Base-by-base conservation (phyloP, 345 rosid species). In the Eucalyptus decipiens region DNA sequence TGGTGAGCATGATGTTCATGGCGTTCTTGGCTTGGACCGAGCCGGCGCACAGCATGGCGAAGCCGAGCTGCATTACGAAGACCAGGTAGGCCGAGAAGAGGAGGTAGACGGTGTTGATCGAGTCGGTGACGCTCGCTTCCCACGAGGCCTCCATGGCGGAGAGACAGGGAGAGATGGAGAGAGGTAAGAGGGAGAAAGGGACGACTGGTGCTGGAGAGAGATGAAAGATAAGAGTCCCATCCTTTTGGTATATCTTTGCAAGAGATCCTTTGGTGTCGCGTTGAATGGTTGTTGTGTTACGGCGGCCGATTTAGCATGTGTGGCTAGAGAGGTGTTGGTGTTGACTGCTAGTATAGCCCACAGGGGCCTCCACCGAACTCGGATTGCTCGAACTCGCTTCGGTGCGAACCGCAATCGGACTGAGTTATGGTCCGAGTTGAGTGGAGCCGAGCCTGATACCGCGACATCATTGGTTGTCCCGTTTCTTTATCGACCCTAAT, bases 31-130 rank as follows among this genome's bases (percentile, higher is more conserved):
- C 95, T 9, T 95, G 90, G 91, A 94, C 96, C 1, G 97, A 95
- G 51, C 97, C 97, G 9, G 97, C 96, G 85, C 96, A 95, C 87
- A 95, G 91, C 98, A 95, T 94, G 92, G 97, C 95, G 86, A 94
- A 96, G 49, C 98, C 98, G 43, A 95, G 95, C 88, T 95, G 97
- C 97, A 95, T 95, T 4, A 92, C 62, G 67, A 95, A 95, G 56
- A 94, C 96, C 88, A 94, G 88, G 88, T 94, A 95, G 18, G 95
- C 96, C 23, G 96, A 95, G 90, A 94, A 95, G 87, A 95, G 92
- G n/a, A 95, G 93, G 93, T 94, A 94, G 47, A 94, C 19, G 87
- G 96, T 91, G 93, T 94, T 94, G 90, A 94, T 95, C 26, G 95
- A 92, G 83, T 88, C 88, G 34, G 93, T 86, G 12, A 94, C 97